Percentiles rank a stretch among this genome's conserved stretches.
Conservation (phyloP, 2,329 filamentous ascomycete species). For the Penicillium sp. region DNA sequence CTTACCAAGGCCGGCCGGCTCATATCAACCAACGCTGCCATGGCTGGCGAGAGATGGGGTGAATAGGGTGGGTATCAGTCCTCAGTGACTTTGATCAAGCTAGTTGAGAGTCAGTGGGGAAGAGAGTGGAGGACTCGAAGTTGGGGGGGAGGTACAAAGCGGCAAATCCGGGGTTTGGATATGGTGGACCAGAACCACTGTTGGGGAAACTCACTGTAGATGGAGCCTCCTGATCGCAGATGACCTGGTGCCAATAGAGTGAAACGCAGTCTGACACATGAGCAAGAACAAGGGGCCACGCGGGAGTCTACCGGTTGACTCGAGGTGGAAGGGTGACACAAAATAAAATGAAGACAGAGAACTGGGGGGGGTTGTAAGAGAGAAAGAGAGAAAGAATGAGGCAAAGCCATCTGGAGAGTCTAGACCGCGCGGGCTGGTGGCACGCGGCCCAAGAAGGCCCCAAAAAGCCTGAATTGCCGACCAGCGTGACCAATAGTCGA, state of each 20-base stretch:
- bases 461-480: neutral
- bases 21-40: constrained; percentile 23
- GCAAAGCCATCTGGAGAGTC: neutral
- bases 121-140: neutral
- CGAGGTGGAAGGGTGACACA: too few species aligned
- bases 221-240: neutral
- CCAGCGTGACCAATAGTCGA: neutral
- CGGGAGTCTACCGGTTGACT: too few species aligned
- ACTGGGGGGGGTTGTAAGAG: neutral
- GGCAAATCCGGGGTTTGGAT: neutral
- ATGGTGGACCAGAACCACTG: neutral
- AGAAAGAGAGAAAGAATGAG: neutral
- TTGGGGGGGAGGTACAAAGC: neutral
- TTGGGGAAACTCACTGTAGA: neutral
- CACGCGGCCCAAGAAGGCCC: neutral
- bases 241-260: neutral
- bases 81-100: neutral
- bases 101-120: neutral
- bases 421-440: neutral
- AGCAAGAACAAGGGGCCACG: neutral
- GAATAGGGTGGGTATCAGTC: neutral
- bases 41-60: constrained; percentile 5
- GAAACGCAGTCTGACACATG: neutral
- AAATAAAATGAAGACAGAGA: neutral
- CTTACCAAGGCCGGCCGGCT: constrained; percentile 20